These are phyloP conservation scores for Aureobasidium sp. DNA, from an alignment of 2,329 filamentous ascomycete genomes.

Conservation along the genomic window DNA sequence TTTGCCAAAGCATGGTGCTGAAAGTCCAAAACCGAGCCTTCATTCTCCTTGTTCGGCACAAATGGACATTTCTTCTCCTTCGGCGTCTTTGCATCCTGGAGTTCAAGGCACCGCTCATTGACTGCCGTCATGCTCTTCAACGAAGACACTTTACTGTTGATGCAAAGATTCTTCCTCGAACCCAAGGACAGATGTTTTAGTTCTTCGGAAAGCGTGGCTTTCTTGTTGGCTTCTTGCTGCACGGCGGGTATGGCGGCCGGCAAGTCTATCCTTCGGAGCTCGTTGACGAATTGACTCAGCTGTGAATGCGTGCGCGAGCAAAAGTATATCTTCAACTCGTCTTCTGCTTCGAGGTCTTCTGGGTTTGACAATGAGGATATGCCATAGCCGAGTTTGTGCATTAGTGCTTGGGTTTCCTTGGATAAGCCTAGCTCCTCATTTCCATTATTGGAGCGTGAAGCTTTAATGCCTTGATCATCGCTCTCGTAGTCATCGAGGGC, in stretches of 20 bases:
- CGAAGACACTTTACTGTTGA: constrained; percentile 72
- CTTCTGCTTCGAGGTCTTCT: constrained; percentile 48
- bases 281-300: constrained; percentile 77
- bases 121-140: constrained; percentile 69
- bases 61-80: constrained; percentile 66
- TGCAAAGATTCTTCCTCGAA: constrained; percentile 81
- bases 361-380: constrained; percentile 27
- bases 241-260: constrained; percentile 55
- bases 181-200: constrained; percentile 79
- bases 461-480: constrained; percentile 44
- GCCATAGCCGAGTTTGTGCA: constrained; percentile 49
- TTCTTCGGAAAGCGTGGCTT: constrained; percentile 43
- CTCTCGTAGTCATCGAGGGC: constrained; percentile 69
- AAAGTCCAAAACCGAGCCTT: constrained; percentile 68
- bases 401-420: constrained; percentile 65
- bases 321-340: constrained; percentile 80
- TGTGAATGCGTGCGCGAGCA: constrained; percentile 92
- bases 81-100: constrained; percentile 65
- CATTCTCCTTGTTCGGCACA: constrained; percentile 69
- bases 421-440: constrained; percentile 48
- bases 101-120: constrained; percentile 85
- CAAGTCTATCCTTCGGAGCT: constrained; percentile 70
- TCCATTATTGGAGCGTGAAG: constrained; percentile 19
- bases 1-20: constrained; percentile 77
- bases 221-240: constrained; percentile 5